phyloP scores from a whole-genome alignment of 2,329 filamentous ascomycete genomes.

The Diaporthe amygdali region DNA sequence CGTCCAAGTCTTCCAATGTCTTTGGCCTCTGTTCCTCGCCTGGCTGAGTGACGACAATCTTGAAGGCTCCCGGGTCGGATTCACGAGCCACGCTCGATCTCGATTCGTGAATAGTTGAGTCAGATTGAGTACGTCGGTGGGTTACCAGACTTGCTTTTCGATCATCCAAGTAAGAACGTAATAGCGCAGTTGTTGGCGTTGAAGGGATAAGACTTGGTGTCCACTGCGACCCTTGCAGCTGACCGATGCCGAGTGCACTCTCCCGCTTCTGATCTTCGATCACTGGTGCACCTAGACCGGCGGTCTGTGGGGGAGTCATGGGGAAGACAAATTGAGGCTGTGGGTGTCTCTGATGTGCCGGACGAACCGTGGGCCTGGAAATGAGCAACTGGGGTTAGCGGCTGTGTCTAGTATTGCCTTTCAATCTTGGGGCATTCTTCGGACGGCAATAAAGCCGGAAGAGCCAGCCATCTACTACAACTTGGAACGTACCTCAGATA shows the following conservation, averaged over 20 bases:
- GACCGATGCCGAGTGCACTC: slow-evolving; percentile 29
- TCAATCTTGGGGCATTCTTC: too few relatives aligned
- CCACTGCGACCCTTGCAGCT: slow-evolving; percentile 45
- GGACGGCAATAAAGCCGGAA: not conserved
- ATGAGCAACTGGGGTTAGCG: not conserved
- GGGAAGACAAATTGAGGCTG: slow-evolving; percentile 67
- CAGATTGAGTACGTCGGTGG: slow-evolving; percentile 73
- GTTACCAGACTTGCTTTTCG: slow-evolving; percentile 37
- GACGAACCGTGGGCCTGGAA: slow-evolving; percentile 64
- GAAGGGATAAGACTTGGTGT: slow-evolving; percentile 46
- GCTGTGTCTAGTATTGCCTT: not conserved
- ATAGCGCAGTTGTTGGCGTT: slow-evolving; percentile 38
- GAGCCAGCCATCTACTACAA: not conserved
- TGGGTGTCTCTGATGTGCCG: slow-evolving; percentile 65
- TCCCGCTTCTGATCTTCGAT: slow-evolving; percentile 35
- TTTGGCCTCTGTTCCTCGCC: slow-evolving; percentile 64
- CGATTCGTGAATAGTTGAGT: slow-evolving; percentile 76
- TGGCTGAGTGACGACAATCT: slow-evolving; percentile 79
- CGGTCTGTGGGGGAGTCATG: slow-evolving; percentile 63
- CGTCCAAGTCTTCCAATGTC: slow-evolving; percentile 63
- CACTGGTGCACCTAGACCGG: slow-evolving; percentile 55
- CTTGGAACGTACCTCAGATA: slow-evolving; percentile 71
- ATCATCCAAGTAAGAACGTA: slow-evolving; percentile 40
- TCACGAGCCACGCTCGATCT: slow-evolving; percentile 47
- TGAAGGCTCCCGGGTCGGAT: slow-evolving; percentile 72